A percentile compares a stretch with the other conserved stretches of the same genome.
phyloP scores from a whole-genome alignment of 2,329 filamentous ascomycete species.

The Fusarium tanahbumbuense region DNA sequence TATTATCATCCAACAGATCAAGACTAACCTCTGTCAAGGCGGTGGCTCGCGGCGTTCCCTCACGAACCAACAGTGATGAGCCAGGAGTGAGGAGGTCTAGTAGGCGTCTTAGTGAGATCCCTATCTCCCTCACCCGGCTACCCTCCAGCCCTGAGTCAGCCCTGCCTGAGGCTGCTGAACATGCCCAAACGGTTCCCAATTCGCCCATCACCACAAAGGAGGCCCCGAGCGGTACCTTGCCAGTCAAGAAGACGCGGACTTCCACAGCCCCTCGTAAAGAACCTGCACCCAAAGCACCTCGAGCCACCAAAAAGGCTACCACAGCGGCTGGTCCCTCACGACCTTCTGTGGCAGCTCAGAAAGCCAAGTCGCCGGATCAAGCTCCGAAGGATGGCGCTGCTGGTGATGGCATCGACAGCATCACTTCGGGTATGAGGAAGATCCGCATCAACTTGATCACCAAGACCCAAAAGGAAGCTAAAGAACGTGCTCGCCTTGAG shows the following conservation, averaged over 20 bases:
- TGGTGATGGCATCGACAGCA: slow-evolving; percentile 62
- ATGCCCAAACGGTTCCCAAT: slow-evolving; percentile 47
- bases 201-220: slow-evolving; percentile 57
- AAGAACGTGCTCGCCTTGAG: slow-evolving; percentile 51
- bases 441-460: slow-evolving; percentile 72
- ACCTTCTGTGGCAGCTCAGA: slow-evolving; percentile 21
- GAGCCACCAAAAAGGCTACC: slow-evolving; percentile 53
- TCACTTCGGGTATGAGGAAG: slow-evolving; percentile 70
- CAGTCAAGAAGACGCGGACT: slow-evolving; percentile 71
- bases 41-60: slow-evolving; percentile 48
- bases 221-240: slow-evolving; percentile 56
- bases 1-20: background rate
- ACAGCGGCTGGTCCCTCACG: slow-evolving; percentile 32
- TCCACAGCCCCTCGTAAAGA: slow-evolving; percentile 59
- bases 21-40: slow-evolving; percentile 46
- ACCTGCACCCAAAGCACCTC: slow-evolving; percentile 48
- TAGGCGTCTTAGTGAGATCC: slow-evolving; percentile 64
- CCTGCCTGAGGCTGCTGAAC: slow-evolving; percentile 39
- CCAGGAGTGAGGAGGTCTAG: slow-evolving; percentile 50
- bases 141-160: slow-evolving; percentile 17
- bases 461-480: slow-evolving; percentile 67
- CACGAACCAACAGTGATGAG: slow-evolving; percentile 43
- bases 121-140: slow-evolving; percentile 49
- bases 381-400: slow-evolving; percentile 25
- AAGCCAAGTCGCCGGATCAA: slow-evolving; percentile 27